Evolutionary conservation across 192 early-diverging fungal genomes (phyloP).

Genomic region (Dispira parvispora): DNA sequence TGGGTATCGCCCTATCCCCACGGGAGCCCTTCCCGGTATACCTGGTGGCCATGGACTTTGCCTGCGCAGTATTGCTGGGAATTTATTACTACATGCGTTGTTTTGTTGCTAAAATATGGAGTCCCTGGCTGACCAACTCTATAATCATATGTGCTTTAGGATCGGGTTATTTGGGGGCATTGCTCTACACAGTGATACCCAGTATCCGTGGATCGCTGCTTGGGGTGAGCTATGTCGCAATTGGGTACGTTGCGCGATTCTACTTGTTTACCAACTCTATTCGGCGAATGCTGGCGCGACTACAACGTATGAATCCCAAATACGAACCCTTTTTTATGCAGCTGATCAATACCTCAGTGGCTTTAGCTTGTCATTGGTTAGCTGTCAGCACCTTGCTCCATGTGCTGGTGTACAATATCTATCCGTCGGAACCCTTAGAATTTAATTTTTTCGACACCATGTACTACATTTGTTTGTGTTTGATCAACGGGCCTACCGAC

Average conservation of each 20-base stretch:
- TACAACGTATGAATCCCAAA: background rate
- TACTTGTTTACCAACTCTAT: background rate
- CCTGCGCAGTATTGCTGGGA: no score
- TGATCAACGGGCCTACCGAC: conserved; percentile 3
- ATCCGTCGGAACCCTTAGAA: background rate
- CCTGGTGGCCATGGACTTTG: no score
- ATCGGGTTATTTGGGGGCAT: background rate
- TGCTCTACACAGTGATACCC: background rate
- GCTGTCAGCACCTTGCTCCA: background rate
- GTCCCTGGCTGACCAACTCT: no score
- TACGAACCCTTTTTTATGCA: background rate
- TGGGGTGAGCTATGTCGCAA: background rate
- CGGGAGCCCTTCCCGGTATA: no score
- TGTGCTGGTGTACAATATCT: background rate
- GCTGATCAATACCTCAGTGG: background rate
- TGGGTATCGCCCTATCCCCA: no score
- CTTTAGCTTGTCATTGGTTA: background rate
- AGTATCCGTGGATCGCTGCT: background rate
- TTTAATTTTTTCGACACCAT: conserved; percentile 4
- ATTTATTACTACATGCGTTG: no score
- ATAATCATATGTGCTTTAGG: no score
- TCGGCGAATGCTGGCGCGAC: background rate
- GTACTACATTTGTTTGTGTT: conserved; percentile 2
- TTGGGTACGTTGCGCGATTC: background rate
- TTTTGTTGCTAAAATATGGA: no score